A percentile compares a stretch with the other conserved stretches of the same genome.
phyloP scores from a whole-genome alignment of 1,139 yeast species.

The Zygoascus meyerae region DNA sequence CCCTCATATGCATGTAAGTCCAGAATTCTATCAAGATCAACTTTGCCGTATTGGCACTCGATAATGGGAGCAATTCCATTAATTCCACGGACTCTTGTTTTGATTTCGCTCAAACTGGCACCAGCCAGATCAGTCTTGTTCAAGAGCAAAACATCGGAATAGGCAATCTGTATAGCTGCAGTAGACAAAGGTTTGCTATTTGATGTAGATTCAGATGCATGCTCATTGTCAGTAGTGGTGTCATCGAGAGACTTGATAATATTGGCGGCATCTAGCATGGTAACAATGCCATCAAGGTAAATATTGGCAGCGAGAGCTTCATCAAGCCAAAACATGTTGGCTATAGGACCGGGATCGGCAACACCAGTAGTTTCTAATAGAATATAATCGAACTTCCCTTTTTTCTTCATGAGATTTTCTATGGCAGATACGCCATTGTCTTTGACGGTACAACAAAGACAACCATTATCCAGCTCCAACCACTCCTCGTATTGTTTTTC shows the following conservation, averaged over 20 bases:
- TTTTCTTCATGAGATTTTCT: conserved; percentile 72
- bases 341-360: conserved; percentile 97
- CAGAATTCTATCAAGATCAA: conserved; percentile 56
- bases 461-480: conserved; percentile 94
- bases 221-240: conserved; percentile 60
- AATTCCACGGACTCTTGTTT: conserved; percentile 46
- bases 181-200: conserved; percentile 55
- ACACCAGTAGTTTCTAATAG: conserved; percentile 91
- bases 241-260: conserved; percentile 66
- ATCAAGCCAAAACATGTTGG: conserved; percentile 96
- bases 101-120: conserved; percentile 27
- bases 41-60: conserved; percentile 66
- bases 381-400: conserved; percentile 78
- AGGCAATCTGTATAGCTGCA: conserved; percentile 83
- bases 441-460: conserved; percentile 92
- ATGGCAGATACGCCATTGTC: conserved; percentile 93
- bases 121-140: conserved; percentile 64
- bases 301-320: conserved; percentile 79
- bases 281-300: conserved; percentile 88
- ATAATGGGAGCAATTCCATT: conserved; percentile 65
- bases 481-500: conserved; percentile 67
- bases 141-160: conserved; percentile 75
- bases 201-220: conserved; percentile 33
- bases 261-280: conserved; percentile 78
- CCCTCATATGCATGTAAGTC: conserved; percentile 70